These are phyloP conservation scores for Penicillium subrubescens DNA, from an alignment of 495 filamentous ascomycete genomes.

Conservation along the genomic window DNA sequence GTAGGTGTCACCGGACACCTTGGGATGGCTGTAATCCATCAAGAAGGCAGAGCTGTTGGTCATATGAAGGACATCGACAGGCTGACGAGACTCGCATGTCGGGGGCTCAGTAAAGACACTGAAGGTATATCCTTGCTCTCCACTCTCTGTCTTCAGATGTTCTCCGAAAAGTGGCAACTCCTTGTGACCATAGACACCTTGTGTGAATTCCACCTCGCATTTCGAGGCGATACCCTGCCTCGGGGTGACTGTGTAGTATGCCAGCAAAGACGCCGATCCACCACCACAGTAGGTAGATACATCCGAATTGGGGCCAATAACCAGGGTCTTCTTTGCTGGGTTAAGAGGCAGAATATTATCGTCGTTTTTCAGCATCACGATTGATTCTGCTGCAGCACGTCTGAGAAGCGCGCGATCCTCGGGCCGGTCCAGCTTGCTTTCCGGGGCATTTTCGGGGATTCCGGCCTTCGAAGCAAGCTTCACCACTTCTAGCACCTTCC, in stretches of 20 bases:
- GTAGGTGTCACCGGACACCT: slow-evolving; percentile 54
- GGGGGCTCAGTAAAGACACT: slow-evolving; percentile 58
- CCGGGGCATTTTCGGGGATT: slow-evolving; percentile 55
- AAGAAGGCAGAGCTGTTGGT: slow-evolving; percentile 58
- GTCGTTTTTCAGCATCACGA: slow-evolving; percentile 81
- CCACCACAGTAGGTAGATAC: slow-evolving; percentile 77
- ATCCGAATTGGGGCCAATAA: slow-evolving; percentile 83
- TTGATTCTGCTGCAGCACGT: slow-evolving; percentile 66
- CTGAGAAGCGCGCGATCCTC: slow-evolving; percentile 70
- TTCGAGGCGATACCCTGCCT: slow-evolving; percentile 38
- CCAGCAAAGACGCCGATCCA: slow-evolving; percentile 75
- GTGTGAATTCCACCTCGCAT: slow-evolving; percentile 39
- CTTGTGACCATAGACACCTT: slow-evolving; percentile 64
- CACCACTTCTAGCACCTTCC: slow-evolving; percentile 59
- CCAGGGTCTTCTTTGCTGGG: slow-evolving; percentile 62
- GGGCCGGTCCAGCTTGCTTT: slow-evolving; percentile 58
- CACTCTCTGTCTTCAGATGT: slow-evolving; percentile 49
- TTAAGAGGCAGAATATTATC: slow-evolving; percentile 64
- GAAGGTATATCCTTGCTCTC: slow-evolving; percentile 59
- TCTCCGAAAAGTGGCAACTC: slow-evolving; percentile 58
- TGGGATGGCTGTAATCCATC: slow-evolving; percentile 64
- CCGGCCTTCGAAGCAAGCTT: slow-evolving; percentile 58
- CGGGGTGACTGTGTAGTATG: slow-evolving; percentile 76
- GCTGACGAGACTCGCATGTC: slow-evolving; percentile 42
- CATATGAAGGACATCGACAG: slow-evolving; percentile 58